phyloP scores from a whole-genome alignment of 352 stramenopile species.

The Phytophthora aleatoria region DNA sequence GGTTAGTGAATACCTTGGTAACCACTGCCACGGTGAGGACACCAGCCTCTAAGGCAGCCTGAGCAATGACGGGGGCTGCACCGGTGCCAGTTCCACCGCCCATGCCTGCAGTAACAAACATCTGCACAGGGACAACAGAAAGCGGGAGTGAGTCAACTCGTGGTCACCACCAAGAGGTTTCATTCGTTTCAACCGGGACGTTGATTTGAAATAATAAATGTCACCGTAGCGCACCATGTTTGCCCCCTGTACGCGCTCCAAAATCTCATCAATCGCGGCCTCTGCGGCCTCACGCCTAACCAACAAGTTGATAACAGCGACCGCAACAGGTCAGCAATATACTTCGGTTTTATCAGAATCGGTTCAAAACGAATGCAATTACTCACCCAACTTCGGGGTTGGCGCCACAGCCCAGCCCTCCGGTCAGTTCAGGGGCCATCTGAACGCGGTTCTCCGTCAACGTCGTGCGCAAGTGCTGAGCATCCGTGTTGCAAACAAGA shows the following conservation, averaged over 20 bases:
- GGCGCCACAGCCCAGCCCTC: conserved; percentile 78
- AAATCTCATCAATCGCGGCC: conserved; percentile 81
- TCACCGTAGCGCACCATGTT: conserved; percentile 71
- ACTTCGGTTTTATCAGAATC: neutral
- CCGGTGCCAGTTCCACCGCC: conserved; percentile 83
- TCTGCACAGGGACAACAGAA: conserved; percentile 38
- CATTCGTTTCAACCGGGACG: neutral
- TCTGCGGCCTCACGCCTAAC: conserved; percentile 75
- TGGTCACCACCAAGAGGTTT: neutral
- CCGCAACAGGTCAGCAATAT: conserved; percentile 1
- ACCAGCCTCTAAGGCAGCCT: conserved; percentile 79
- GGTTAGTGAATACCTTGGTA: conserved; percentile 61
- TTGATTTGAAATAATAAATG: neutral
- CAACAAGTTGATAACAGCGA: conserved; percentile 2
- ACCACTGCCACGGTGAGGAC: conserved; percentile 88
- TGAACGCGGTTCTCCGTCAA: conserved; percentile 92
- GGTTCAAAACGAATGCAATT: neutral
- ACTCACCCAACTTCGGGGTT: conserved; percentile 81
- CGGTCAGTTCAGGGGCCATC: conserved; percentile 88
- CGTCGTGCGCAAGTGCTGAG: conserved; percentile 90
- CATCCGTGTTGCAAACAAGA: conserved; percentile 92
- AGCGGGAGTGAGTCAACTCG: neutral
- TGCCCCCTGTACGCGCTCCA: conserved; percentile 81
- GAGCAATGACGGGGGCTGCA: conserved; percentile 83
- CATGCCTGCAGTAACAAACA: conserved; percentile 90